These are phyloP conservation scores for Jacaranda mimosifolia DNA, from an alignment of 257 asterid genomes.

Conservation along the genomic window DNA sequence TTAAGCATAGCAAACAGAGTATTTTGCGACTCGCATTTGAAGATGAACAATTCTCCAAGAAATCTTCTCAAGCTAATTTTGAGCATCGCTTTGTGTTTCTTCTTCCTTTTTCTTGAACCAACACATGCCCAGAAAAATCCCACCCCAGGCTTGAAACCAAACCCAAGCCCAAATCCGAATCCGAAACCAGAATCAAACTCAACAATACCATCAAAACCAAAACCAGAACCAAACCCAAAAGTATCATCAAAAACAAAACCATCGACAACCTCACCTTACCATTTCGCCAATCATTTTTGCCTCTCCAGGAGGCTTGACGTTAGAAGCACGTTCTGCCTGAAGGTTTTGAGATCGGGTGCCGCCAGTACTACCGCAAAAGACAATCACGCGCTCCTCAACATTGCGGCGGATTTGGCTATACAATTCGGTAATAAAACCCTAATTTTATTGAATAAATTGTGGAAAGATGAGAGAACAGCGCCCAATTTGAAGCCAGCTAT, in stretches of 20 bases:
- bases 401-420: constrained; percentile 30
- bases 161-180: not conserved
- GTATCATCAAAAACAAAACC: not conserved
- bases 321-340: constrained; percentile 29
- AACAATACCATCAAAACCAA: not conserved
- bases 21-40: not conserved
- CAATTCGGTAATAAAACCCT: constrained; percentile 30
- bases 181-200: not conserved
- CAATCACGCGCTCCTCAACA: constrained; percentile 23
- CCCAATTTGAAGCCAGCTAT: constrained; percentile 16
- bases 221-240: constrained; percentile 12
- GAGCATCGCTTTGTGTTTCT: not conserved
- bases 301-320: constrained; percentile 32
- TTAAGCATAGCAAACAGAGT: not conserved
- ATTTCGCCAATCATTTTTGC: constrained; percentile 32
- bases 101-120: constrained; percentile 11
- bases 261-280: constrained; percentile 30
- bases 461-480: not conserved
- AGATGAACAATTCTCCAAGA: not conserved
- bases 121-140: not conserved
- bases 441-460: not conserved
- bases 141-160: not conserved
- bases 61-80: not conserved
- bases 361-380: constrained; percentile 15
- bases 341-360: constrained; percentile 36